phyloP scores from a whole-genome alignment of 139 green algal species.

The Chlorokybus atmophyticus region DNA sequence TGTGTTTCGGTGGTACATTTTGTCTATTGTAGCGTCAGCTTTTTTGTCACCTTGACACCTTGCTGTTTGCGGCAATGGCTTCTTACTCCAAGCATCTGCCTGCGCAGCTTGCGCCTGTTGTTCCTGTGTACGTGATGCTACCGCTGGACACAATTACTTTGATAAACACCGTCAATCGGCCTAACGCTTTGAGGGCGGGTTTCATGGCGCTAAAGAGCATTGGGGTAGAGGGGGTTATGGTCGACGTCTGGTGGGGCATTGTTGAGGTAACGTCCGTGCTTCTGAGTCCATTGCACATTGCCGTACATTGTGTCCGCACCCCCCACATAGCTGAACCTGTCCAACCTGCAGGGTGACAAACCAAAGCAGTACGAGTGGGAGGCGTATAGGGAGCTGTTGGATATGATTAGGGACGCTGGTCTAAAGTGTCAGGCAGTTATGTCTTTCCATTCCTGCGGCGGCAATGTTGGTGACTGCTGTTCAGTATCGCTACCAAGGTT shows the following conservation, averaged over 20 bases:
- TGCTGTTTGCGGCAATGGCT: too few relatives aligned
- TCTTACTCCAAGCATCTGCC: too few relatives aligned
- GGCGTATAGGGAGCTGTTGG: conserved; percentile 34
- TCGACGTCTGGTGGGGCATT: conserved; percentile 61
- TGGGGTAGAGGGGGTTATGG: conserved; percentile 42
- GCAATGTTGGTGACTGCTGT: conserved; percentile 38
- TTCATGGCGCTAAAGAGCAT: conserved; percentile 27
- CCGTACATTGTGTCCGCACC: too few relatives aligned
- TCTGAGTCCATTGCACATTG: too few relatives aligned
- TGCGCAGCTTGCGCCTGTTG: too few relatives aligned
- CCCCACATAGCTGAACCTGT: too few relatives aligned
- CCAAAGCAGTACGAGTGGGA: conserved; percentile 33
- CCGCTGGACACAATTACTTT: conserved; percentile 83
- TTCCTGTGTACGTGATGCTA: conserved; percentile 96
- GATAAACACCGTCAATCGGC: conserved; percentile 19
- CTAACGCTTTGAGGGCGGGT: conserved; percentile 22
- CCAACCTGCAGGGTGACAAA: conserved; percentile 62
- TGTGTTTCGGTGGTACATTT: too few relatives aligned
- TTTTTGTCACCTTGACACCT: too few relatives aligned
- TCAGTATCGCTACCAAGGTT: conserved; percentile 56
- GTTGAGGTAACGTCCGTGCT: too few relatives aligned
- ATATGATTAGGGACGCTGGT: conserved; percentile 58
- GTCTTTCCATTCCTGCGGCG: conserved; percentile 43
- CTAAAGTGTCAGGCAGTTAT: conserved; percentile 50
- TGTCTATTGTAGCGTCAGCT: too few relatives aligned